Evolutionary conservation across 495 filamentous ascomycete species (phyloP), one percentile per base, ranked within the genome.

Genomic region (Chaetomidium leptoderma): DNA sequence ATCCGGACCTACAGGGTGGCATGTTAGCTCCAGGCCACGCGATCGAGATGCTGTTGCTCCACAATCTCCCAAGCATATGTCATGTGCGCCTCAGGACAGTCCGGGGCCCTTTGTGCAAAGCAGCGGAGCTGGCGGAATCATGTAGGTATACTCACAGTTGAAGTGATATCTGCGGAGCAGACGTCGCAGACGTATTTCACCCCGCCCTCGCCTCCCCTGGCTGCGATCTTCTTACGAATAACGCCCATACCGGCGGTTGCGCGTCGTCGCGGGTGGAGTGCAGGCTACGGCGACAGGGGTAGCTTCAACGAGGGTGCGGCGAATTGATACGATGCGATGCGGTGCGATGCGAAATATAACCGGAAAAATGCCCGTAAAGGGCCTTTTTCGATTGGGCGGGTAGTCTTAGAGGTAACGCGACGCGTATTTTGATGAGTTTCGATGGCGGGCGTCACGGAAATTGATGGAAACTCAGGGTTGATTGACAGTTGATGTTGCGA

Each of bases 181-280:
- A 95, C 85, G 72, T 99, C 92, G 77, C 92, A 97, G 53, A 95
- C 88, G 65, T 91, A 96, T 68, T 96, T 95, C 44, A 92, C 87
- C 57, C 92, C 92, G 21, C 92, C 91, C 66, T 96, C 92, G 11
- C 87, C 92, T 43, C 90, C 90, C 66, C 90, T 83, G 57, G 87
- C 82, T 61, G 89, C 89, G 56, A 90, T 92, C 76, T 96, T 97
- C 81, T 96, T 96, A 69, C 91, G 86, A 74, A 97, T 96, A 69
- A 96, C 88, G 67, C 92, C 92, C 92, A 97, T 97, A 17, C 43
- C 66, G 55, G 33, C 30, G 27, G 53, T 56, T 51, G 55, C 58
- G 55, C 30, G 24, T 44, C 19, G 46, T 44, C 43, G 53, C 40
- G 36, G 47, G 59, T 49, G 58, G 55, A 54, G 63, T 58, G 42